Percentiles rank a stretch among this genome's conserved stretches.
These are phyloP conservation scores for Stephania japonica DNA, from an alignment of 164 flowering plant species.

Conservation along the genomic window DNA sequence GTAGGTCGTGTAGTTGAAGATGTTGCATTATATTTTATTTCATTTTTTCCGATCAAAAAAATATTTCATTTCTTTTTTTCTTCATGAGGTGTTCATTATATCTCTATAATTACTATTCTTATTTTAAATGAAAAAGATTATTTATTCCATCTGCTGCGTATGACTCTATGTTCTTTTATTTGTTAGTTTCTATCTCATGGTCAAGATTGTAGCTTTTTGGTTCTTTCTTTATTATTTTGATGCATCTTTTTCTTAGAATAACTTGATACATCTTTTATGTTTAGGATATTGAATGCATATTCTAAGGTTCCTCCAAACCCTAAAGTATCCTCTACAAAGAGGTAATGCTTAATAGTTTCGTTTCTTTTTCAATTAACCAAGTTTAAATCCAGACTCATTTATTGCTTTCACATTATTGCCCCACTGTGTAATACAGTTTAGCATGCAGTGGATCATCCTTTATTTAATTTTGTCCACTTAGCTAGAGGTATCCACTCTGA, in stretches of 20 bases:
- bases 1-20: too few relatives aligned
- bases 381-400: too few relatives aligned
- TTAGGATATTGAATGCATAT: constrained; percentile 83
- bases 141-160: background rate
- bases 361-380: background rate
- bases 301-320: constrained; percentile 76
- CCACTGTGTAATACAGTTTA: too few relatives aligned
- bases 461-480: background rate
- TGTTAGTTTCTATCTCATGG: background rate
- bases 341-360: constrained; percentile 28
- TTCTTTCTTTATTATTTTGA: background rate
- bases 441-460: background rate
- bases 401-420: too few relatives aligned
- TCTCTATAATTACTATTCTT: background rate
- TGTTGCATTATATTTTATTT: too few relatives aligned
- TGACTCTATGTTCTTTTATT: background rate
- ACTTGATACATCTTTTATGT: constrained; percentile 4
- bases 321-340: constrained; percentile 53
- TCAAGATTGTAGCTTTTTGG: background rate
- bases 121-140: background rate
- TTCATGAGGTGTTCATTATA: background rate
- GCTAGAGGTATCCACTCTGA: background rate
- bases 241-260: too few relatives aligned
- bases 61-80: background rate
- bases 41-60: too few relatives aligned